Base-by-base conservation (phyloP, 352 stramenopile genomes). In the Albugo candida region DNA sequence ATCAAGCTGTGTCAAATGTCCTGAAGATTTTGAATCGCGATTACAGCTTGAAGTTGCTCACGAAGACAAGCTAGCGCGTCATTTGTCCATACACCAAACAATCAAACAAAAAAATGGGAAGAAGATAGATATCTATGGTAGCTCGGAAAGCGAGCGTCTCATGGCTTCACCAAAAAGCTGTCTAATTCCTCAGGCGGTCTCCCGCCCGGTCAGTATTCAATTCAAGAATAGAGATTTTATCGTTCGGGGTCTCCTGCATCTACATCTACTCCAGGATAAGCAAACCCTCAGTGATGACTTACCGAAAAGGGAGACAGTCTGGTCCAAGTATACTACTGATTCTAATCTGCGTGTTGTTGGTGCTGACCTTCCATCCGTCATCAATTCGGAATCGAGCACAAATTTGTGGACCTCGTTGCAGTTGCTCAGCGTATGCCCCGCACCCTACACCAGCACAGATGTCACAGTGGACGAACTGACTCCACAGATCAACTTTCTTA, bases 401-500 rank as follows among this genome's bases (percentile, higher is more conserved):
- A 62, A 75, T 11, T 45, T 87, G 14, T 63, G 74, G 55, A 57
- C 88, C 13, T 69, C 76, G 16, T 55, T 87, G 21, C 56, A 76
- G n/a, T 41, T 60, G 11, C 54, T 65, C 20, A 52, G 64, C 27
- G 38, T 12, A 35, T 17, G 31, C 36, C 17, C 13, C 14, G 18
- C 2, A 34, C 36, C 13, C 12, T 51, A 44, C 13, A 51, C 24
- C n/a, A 20, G 17, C 17, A 40, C 35, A 53, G 34, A 50, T 10
- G 38, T 21, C 4, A 20, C 51, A 10, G 45, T 46, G 1, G 79
- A 89, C 48, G 79, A 88, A 47, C 43, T 84, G 17, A 86, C 77
- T 20, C 71, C 77, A 10, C 65, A 79, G 44, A 67, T 83, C 21
- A 82, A 70, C n/a, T 35, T 92, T 45, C 57, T 87, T 4, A 59